Evolutionary conservation across 345 rosid genomes (phyloP), one percentile per base, ranked within the genome.

Genomic region (Capsella bursapastoris): DNA sequence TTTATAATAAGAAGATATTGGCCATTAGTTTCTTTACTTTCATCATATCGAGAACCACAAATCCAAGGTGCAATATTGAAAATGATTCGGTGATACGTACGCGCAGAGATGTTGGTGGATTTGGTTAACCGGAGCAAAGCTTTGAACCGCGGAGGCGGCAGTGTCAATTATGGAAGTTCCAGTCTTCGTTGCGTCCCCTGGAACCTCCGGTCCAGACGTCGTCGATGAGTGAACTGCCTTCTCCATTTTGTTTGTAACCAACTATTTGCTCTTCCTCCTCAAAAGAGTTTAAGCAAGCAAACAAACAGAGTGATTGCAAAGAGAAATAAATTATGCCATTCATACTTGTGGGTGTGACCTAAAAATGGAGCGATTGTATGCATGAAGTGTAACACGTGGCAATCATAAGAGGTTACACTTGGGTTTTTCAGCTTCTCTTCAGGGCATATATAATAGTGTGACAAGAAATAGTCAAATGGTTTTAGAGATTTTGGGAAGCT

Each of bases 41-140:
- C 35, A 22, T 3, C 25, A 22, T 22, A 4, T 5, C 47, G 27
- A 56, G 28, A 53, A 55, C n/a, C n/a, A 73, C 10, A 44, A 14
- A 29, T 69, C 27, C 27, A 56, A 56, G 27, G 16, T 37, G 37
- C 25, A 22, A 14, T 35, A 38, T n/a, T 15, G 12, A 52, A 12
- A 25, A 55, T 44, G 27, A 52, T 61, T 8, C 2, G 38, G 34
- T 29, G 8, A 11, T 13, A 40, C 53, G 55, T 79, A 90, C 93
- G 97, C 93, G 89, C 97, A 90, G 75, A 89, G 97, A 81, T 90
- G 93, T 31, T 86, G 90, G 83, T 93, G 96, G 76, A 89, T 84
- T 70, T 83, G 81, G 79, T 84, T 88, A 58, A 84, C 56, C 59
- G 93, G 93, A 11, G 66, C 83, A 57, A 88, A 90, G 73, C 81